Evolutionary conservation across 1,139 yeast genomes (phyloP), one percentile per base, ranked within the genome.

Genomic region (Hyphopichia pseudoburtonii): DNA sequence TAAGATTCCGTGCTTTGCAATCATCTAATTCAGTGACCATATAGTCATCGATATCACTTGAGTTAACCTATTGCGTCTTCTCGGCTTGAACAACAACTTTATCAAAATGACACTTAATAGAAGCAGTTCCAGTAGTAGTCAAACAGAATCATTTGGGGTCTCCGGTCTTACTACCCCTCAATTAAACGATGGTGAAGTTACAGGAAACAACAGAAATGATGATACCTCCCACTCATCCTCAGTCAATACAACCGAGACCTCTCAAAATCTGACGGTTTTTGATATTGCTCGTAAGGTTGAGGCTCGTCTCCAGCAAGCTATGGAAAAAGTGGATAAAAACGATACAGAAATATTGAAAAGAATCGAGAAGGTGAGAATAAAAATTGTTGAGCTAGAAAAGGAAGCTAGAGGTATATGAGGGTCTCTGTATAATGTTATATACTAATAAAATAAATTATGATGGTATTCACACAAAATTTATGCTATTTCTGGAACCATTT

Each of bases 261-360:
- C 10, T 17, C 18, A 10, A 19, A 50, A 57, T 5, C 57, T 60
- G 2, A 70, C 81, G 2, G 70, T 77, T 2, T 72, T 76, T 43
- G 83, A 79, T 34, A 60, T 78, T 15, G 77, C 81, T 1, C 69
- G 67, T 38, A 73, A 65, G 17, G 66, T 80, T 17, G 80, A 78
- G 45, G 54, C 54, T 9, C 60, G 65, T 33, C 46, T 78, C 16
- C 54, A 64, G 26, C 58, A 56, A 5, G 52, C 76, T 6, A 52
- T 67, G 16, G 45, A 46, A 5, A 29, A 42, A 19, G 39, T 66
- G 4, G 64, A 62, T 1, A 46, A 50, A 27, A 57, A 62, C 28
- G 69, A 70, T 33, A 42, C 42, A 10, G 71, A 64, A 19, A 48
- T 68, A 7, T 53, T 52, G 17, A 45, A 47, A 9, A 56, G 61